Conservation (phyloP, 2,329 filamentous ascomycete species). For the Alternaria burnsii region DNA sequence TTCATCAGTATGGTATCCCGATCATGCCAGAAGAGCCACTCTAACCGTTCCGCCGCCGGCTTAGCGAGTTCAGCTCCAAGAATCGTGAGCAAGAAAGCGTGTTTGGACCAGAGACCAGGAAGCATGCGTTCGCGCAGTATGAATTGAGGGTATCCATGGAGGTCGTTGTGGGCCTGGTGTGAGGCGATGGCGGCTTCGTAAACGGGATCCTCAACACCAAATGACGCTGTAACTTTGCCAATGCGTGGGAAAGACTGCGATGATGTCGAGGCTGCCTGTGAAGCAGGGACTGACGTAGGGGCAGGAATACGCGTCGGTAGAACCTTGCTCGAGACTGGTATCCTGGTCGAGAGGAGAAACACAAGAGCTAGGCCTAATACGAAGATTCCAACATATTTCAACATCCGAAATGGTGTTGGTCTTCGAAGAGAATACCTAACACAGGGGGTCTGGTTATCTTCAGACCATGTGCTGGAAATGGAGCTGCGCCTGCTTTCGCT, state of each 20-base stretch:
- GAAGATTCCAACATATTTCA: background rate
- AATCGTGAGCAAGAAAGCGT: slow-evolving; percentile 9
- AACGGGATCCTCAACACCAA: slow-evolving; percentile 3
- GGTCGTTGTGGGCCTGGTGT: slow-evolving; percentile 7
- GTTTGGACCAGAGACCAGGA: slow-evolving; percentile 13
- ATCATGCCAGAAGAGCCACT: slow-evolving; percentile 14
- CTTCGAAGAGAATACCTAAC: background rate
- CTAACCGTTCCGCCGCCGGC: background rate
- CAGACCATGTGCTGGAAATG: background rate
- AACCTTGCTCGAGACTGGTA: background rate
- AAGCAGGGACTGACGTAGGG: background rate
- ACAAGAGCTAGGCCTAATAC: background rate
- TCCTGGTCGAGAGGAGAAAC: background rate
- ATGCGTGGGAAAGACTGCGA: background rate
- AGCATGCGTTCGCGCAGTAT: slow-evolving; percentile 11
- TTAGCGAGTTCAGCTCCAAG: slow-evolving; percentile 10
- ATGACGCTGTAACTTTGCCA: slow-evolving; percentile 14
- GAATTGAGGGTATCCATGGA: slow-evolving; percentile 10
- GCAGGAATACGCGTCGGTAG: background rate
- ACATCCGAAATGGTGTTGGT: background rate
- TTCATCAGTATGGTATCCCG: slow-evolving; percentile 13
- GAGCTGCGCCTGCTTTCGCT: slow-evolving; percentile 5
- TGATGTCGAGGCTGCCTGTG: background rate
- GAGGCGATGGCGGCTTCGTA: slow-evolving; percentile 10
- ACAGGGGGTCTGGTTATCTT: background rate